Evolutionary conservation across 139 green algal genomes (phyloP).

Genomic region (Diplosphaera chodatii): DNA sequence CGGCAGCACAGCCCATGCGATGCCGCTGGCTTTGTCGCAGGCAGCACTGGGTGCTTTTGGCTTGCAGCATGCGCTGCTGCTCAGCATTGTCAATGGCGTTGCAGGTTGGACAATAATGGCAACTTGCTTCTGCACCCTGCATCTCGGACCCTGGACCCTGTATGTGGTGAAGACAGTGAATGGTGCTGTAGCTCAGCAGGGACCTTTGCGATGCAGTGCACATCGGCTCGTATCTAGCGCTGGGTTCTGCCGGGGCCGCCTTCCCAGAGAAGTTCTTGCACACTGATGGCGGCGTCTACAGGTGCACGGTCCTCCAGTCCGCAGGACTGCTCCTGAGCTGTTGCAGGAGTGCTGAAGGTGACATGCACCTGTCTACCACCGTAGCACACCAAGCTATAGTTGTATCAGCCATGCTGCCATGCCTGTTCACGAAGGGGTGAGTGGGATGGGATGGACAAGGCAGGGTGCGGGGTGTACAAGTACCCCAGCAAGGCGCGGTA

Average conservation of each 20-base stretch:
- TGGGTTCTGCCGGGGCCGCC: conserved; percentile 40
- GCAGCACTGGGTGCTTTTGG: conserved; percentile 17
- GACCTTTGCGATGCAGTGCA: no score
- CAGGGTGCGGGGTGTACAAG: conserved; percentile 68
- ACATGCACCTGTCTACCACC: no score
- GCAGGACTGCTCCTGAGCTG: no score
- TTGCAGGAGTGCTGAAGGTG: no score
- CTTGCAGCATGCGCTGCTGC: conserved; percentile 26
- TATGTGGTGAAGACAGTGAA: no score
- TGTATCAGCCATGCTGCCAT: no score
- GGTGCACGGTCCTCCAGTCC: background rate
- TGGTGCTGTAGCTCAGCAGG: no score
- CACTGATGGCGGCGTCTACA: conserved; percentile 65
- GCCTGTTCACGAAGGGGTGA: conserved; percentile 34
- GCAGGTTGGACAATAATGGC: background rate
- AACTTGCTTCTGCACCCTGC: no score
- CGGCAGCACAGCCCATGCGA: background rate
- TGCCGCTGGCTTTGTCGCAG: conserved; percentile 16
- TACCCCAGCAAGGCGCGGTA: conserved; percentile 69
- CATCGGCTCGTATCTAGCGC: conserved; percentile 40
- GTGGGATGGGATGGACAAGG: conserved; percentile 66
- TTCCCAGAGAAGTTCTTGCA: conserved; percentile 60
- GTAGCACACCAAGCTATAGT: no score
- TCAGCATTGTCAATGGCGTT: conserved; percentile 14
- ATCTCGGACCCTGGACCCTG: no score